phyloP scores from a whole-genome alignment of 1,139 yeast genomes.

The Suhomyces guaymorum region DNA sequence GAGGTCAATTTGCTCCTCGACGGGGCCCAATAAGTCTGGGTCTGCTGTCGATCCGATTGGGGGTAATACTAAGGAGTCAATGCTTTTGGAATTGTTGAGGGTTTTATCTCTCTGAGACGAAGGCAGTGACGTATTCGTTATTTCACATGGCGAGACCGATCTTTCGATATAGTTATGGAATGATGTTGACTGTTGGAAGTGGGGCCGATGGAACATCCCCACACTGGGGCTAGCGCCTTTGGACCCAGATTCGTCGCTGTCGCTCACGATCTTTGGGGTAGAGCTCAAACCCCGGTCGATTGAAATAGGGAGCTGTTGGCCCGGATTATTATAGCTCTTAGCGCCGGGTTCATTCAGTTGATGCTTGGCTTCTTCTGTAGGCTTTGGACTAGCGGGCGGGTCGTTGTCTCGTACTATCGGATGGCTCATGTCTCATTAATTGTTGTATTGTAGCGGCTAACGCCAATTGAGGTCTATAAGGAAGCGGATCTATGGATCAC shows the following conservation, averaged over 20 bases:
- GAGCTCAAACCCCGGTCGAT: background rate
- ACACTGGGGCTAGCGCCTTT: conserved; percentile 3
- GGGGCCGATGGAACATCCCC: conserved; percentile 24
- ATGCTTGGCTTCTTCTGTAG: too few relatives aligned
- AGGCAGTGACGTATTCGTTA: conserved; percentile 11
- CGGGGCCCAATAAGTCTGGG: conserved; percentile 17
- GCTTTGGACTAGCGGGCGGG: too few relatives aligned
- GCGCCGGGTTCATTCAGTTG: too few relatives aligned
- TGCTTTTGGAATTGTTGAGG: conserved; percentile 4
- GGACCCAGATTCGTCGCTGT: too few relatives aligned
- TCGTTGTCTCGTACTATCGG: conserved; percentile 4
- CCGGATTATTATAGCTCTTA: too few relatives aligned
- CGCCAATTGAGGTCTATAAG: background rate
- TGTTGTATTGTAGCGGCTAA: background rate
- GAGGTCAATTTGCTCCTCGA: conserved; percentile 50
- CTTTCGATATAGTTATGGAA: conserved; percentile 20
- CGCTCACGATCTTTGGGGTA: background rate
- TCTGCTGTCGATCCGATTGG: background rate
- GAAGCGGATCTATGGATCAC: too few relatives aligned
- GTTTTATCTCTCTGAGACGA: conserved; percentile 4
- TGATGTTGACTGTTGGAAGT: conserved; percentile 18
- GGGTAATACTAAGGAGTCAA: conserved; percentile 5
- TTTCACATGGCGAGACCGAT: conserved; percentile 34
- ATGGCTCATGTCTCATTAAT: conserved; percentile 4
- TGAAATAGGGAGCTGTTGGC: background rate